These are phyloP conservation scores for Sporothrix inflata DNA, from an alignment of 2,329 filamentous ascomycete species.

Conservation along the genomic window DNA sequence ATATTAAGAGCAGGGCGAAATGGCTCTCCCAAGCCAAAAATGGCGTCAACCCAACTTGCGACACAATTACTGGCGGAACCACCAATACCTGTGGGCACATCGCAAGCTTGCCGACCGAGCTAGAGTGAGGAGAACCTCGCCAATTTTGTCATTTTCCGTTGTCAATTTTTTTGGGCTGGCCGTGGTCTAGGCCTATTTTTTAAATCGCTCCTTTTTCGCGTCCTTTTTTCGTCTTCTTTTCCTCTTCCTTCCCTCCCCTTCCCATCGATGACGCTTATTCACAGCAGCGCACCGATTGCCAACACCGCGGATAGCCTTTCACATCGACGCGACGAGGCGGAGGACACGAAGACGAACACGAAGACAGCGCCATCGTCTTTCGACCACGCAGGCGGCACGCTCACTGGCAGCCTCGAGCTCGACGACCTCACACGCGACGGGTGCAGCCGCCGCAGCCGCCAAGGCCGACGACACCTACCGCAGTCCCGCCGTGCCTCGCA, in stretches of 20 bases:
- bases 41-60: conserved; percentile 9
- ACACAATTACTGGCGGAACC: conserved; percentile 1
- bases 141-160: conserved; percentile 1
- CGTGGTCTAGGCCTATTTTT: not conserved
- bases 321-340: not conserved
- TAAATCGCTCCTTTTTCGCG: not conserved
- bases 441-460: not conserved
- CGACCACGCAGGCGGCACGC: not conserved
- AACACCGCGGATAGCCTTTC: not conserved
- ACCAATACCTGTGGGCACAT: conserved; percentile 16
- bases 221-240: not conserved
- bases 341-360: not conserved
- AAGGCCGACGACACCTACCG: not conserved
- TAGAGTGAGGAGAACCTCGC: conserved; percentile 16
- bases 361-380: not conserved
- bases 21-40: not conserved
- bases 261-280: conserved; percentile 22
- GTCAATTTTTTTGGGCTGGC: not conserved
- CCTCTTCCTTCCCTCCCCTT: not conserved
- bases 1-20: not conserved
- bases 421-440: conserved; percentile 8
- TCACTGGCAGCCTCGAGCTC: conserved; percentile 22
- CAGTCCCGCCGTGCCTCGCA: conserved; percentile 17
- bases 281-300: conserved; percentile 10
- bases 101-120: conserved; percentile 4